These are phyloP conservation scores for Metarhizium brunneum DNA, from an alignment of 2,329 filamentous ascomycete species.

Conservation along the genomic window DNA sequence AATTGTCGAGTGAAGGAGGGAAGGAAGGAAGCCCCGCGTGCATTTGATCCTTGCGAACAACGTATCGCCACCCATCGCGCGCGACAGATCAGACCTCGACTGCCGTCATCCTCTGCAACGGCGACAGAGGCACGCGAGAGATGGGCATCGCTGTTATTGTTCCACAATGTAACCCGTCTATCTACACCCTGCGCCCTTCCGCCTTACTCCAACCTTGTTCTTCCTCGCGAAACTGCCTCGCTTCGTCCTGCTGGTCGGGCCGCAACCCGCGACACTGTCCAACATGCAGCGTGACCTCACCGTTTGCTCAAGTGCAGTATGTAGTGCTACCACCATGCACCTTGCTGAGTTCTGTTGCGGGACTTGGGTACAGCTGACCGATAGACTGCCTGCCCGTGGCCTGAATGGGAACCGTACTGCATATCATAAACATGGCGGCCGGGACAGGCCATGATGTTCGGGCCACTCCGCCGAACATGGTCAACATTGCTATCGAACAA, in stretches of 20 bases:
- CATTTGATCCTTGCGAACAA: no score
- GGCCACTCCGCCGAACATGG: neutral
- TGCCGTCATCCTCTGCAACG: neutral
- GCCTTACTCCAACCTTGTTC: neutral
- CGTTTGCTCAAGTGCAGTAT: neutral
- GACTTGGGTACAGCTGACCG: neutral
- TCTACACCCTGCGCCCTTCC: neutral
- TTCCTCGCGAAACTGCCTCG: neutral
- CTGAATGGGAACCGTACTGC: neutral
- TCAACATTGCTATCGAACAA: neutral
- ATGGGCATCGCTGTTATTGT: neutral
- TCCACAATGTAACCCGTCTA: neutral
- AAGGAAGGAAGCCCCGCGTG: neutral
- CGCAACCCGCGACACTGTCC: neutral
- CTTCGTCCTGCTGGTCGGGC: no score
- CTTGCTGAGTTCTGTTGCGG: neutral
- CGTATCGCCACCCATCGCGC: neutral
- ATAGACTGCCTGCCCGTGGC: neutral
- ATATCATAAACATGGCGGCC: neutral
- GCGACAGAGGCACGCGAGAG: neutral
- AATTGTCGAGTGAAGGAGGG: neutral
- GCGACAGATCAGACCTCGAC: neutral
- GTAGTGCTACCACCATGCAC: no score
- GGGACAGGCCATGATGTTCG: neutral
- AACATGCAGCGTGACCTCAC: neutral